Conservation (phyloP, 2,329 filamentous ascomycete species). For the Dendryphion nanum region DNA sequence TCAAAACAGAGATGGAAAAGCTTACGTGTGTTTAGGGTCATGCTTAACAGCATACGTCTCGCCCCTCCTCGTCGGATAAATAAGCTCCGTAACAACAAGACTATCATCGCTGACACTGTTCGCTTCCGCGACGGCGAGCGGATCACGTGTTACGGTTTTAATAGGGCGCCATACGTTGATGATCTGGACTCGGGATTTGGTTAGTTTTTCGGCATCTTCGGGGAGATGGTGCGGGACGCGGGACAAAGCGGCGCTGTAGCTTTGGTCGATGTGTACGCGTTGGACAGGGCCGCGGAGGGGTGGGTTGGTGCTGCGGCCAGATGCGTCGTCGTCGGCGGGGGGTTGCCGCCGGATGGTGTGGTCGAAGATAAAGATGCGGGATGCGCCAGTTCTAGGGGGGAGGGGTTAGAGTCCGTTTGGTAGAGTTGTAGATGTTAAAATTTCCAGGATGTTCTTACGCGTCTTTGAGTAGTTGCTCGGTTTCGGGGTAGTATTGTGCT, state of each 20-base stretch:
- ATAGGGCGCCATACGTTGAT: conserved; percentile 40
- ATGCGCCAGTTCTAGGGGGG: conserved; percentile 57
- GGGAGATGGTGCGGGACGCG: conserved; percentile 31
- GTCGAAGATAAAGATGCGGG: conserved; percentile 61
- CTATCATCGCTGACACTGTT: conserved; percentile 25
- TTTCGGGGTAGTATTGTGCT: conserved; percentile 33
- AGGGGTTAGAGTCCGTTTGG: too few relatives aligned
- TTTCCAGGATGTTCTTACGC: too few relatives aligned
- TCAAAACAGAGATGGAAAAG: background rate
- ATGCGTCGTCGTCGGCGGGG: conserved; percentile 17
- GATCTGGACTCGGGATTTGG: conserved; percentile 30
- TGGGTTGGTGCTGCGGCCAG: conserved; percentile 15
- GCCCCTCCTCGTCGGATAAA: conserved; percentile 29
- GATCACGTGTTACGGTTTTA: conserved; percentile 30
- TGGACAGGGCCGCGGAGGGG: conserved; percentile 47
- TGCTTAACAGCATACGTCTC: conserved; percentile 29
- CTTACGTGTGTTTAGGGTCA: conserved; percentile 24
- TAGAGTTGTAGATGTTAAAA: too few relatives aligned
- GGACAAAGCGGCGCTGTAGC: conserved; percentile 38
- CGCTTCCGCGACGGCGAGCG: conserved; percentile 31
- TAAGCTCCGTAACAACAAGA: conserved; percentile 25
- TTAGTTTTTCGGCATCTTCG: conserved; percentile 28
- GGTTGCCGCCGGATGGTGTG: conserved; percentile 57
- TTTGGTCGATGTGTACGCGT: conserved; percentile 60
- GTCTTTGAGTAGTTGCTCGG: conserved; percentile 36